phyloP scores from a whole-genome alignment of 441 rosid species.

The Corymbia calophylla region DNA sequence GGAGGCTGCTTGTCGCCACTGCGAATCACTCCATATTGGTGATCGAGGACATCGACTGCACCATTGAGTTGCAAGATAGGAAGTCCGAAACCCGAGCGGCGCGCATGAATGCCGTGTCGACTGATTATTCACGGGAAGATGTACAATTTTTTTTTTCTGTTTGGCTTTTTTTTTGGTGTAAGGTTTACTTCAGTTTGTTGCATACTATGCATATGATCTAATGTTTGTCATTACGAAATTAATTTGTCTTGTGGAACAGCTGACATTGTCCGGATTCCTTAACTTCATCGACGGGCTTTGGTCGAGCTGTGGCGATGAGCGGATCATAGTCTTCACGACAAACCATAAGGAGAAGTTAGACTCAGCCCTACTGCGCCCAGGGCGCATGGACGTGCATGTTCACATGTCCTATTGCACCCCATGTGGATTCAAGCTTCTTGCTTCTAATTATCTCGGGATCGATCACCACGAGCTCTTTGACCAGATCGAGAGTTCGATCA shows the following conservation, averaged over 20 bases:
- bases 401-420: not conserved
- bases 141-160: no score
- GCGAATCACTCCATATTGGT: no score
- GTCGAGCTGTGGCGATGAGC: not conserved
- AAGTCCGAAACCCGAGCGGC: no score
- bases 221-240: not conserved
- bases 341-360: slow-evolving; percentile 6
- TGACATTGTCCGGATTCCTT: not conserved
- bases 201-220: no score
- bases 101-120: no score
- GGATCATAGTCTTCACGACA: not conserved
- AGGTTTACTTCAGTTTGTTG: no score
- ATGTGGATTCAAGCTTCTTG: not conserved
- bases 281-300: slow-evolving; percentile 1
- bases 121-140: no score
- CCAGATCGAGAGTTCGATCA: not conserved
- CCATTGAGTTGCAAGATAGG: no score
- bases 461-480: not conserved
- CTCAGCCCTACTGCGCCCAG: not conserved
- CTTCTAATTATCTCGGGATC: not conserved
- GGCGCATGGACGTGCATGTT: slow-evolving; percentile 7
- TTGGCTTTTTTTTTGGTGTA: no score
- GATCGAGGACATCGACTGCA: no score
- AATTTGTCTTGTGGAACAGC: not conserved
- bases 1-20: no score